phyloP scores from a whole-genome alignment of 2,329 filamentous ascomycete species.

The Ceratocystis lukuohia region DNA sequence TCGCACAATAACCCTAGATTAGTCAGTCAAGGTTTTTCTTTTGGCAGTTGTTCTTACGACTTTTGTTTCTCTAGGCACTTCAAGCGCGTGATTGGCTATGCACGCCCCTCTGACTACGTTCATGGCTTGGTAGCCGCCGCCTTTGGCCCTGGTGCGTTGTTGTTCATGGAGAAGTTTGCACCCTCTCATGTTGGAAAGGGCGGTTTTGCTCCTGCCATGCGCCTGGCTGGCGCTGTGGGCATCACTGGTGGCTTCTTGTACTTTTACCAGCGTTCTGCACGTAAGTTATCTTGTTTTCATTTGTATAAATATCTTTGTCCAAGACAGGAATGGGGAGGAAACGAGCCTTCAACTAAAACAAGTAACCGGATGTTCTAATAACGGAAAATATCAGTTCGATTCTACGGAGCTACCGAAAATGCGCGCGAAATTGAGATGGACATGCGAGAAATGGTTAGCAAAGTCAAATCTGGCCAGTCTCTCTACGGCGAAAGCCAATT shows the following conservation, averaged over 20 bases:
- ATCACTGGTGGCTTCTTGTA: constrained; percentile 66
- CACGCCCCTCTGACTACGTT: constrained; percentile 70
- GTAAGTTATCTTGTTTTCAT: constrained; percentile 40
- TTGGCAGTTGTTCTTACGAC: too few relatives aligned
- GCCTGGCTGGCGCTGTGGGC: constrained; percentile 60
- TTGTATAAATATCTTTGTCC: background rate
- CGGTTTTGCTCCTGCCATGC: constrained; percentile 71
- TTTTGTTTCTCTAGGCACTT: constrained; percentile 54
- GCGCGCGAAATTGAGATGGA: constrained; percentile 84
- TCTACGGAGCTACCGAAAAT: constrained; percentile 93
- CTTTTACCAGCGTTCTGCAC: constrained; percentile 69
- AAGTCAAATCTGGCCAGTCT: constrained; percentile 82
- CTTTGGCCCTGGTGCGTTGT: constrained; percentile 60
- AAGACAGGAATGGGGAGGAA: background rate
- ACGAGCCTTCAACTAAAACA: background rate
- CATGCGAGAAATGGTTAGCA: constrained; percentile 95
- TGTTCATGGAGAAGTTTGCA: constrained; percentile 67
- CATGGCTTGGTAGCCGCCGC: constrained; percentile 54
- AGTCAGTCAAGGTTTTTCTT: too few relatives aligned
- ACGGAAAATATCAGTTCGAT: constrained; percentile 51
- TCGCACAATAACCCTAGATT: too few relatives aligned
- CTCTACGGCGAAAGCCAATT: constrained; percentile 72
- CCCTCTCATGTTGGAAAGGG: constrained; percentile 75
- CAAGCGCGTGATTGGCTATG: constrained; percentile 77
- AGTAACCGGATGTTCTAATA: background rate